Conservation (phyloP, 331 rosid genomes). For the Saraca asoca region DNA sequence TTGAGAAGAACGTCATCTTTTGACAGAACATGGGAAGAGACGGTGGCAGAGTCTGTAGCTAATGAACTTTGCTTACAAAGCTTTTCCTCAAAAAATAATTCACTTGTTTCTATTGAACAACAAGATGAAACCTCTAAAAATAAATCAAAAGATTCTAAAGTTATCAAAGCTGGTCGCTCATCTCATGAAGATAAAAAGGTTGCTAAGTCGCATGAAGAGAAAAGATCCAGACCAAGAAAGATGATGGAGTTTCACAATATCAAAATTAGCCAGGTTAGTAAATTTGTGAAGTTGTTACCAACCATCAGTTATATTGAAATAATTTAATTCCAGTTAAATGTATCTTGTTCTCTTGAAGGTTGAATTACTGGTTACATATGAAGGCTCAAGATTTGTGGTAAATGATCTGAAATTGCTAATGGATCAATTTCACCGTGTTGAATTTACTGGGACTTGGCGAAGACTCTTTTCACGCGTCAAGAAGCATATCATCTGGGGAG, state of each 20-base stretch:
- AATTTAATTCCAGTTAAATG: slow-evolving; percentile 29
- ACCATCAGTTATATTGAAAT: not conserved
- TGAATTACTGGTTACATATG: slow-evolving; percentile 85
- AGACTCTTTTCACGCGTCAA: slow-evolving; percentile 95
- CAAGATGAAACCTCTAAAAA: slow-evolving; percentile 71
- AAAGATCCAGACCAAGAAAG: slow-evolving; percentile 88
- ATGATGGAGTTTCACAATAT: slow-evolving; percentile 97
- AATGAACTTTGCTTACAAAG: slow-evolving; percentile 91
- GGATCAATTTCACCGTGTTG: slow-evolving; percentile 92
- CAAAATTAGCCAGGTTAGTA: slow-evolving; percentile 94
- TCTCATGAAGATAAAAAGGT: slow-evolving; percentile 93
- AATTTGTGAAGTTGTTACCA: slow-evolving; percentile 32
- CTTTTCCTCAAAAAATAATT: slow-evolving; percentile 63
- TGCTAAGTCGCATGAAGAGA: slow-evolving; percentile 70
- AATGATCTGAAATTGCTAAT: slow-evolving; percentile 92
- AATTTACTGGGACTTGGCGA: slow-evolving; percentile 97
- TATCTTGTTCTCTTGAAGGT: slow-evolving; percentile 52
- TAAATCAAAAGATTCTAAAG: slow-evolving; percentile 83
- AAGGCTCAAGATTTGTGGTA: slow-evolving; percentile 93
- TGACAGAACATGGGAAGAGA: slow-evolving; percentile 96
- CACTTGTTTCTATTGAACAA: slow-evolving; percentile 63
- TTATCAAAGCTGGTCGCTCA: slow-evolving; percentile 73
- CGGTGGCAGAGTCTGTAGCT: slow-evolving; percentile 96
- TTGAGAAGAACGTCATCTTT: slow-evolving; percentile 90
- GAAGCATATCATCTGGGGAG: slow-evolving; percentile 99